Evolutionary conservation across 2,329 filamentous ascomycete species (phyloP), one percentile per base, ranked within the genome.

Genomic region (Sporothrix phasma): DNA sequence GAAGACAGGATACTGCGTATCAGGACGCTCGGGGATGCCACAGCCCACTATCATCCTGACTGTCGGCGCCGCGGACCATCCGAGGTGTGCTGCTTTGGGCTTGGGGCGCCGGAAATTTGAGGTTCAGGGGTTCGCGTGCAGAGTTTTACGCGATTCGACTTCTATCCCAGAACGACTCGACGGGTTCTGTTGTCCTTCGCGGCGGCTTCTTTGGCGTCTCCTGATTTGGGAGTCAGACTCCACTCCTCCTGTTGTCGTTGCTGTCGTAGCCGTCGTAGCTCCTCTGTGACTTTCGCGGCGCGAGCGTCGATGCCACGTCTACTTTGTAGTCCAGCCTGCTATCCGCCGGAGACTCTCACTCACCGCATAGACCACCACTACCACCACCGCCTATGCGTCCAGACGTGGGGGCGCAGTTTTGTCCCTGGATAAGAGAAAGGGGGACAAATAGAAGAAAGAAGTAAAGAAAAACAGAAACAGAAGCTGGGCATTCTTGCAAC

Each of bases 61-160:
- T 56, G 31, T 39, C 31, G n/a, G 24, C n/a, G 19, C 31, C 58
- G 61, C 61, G 47, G 39, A 29, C 45, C 54, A 61, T 43, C 61
- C 64, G 61, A 61, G 61, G 61, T 63, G 60, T 45, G 54, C n/a
- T n/a, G 5, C 4, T 39, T 43, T 11, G 34, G 10, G 31, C 34
- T 46, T 26, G 59, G 51, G 53, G 22, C 29, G 39, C 63, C 66
- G 64, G 66, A 67, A 67, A 67, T 67, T 67, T 64, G 64, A 45
- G 10, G 41, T 58, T 24, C 62, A 65, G 64, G 66, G 66, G 62
- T 64, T 37, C 19, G 37, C 26, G 11, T 37, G 41, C 43, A 62
- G 19, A 34, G 19, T 61, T 45, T 54, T 37, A 26, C 45, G 31
- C 31, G 29, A 39, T 37, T 61, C n/a, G n/a, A n/a, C n/a, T n/a